Conservation (phyloP, 2,329 filamentous ascomycete genomes). For the Fusarium longipes region DNA sequence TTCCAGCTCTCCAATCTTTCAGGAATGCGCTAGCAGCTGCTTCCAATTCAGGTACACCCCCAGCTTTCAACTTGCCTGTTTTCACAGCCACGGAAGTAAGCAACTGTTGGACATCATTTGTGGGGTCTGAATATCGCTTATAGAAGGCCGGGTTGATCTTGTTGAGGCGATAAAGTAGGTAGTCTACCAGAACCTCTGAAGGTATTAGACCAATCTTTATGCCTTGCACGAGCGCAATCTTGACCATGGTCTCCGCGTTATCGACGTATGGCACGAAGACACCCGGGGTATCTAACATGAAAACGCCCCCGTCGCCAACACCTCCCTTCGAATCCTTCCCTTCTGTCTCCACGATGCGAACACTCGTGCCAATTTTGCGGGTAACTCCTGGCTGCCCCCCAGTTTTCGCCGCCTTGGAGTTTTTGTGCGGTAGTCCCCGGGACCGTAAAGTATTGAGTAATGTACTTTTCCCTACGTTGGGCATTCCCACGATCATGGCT, state of each 20-base stretch:
- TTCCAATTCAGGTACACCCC: conserved; percentile 76
- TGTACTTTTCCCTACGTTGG: conserved; percentile 95
- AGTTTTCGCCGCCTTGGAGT: conserved; percentile 78
- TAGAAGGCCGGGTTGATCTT: conserved; percentile 71
- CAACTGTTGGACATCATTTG: conserved; percentile 83
- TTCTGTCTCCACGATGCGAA: conserved; percentile 73
- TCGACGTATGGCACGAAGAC: conserved; percentile 95
- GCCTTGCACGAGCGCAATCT: conserved; percentile 89
- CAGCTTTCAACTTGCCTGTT: conserved; percentile 80
- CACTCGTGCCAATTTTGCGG: conserved; percentile 81
- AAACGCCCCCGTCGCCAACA: conserved; percentile 71
- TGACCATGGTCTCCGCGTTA: conserved; percentile 89
- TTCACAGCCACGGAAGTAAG: conserved; percentile 76
- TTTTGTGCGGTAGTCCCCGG: conserved; percentile 64
- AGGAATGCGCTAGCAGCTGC: conserved; percentile 83
- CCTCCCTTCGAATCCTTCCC: conserved; percentile 58
- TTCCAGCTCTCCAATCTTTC: conserved; percentile 82
- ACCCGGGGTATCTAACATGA: conserved; percentile 90
- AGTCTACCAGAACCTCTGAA: conserved; percentile 84
- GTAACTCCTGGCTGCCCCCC: conserved; percentile 92
- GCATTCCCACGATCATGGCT: conserved; percentile 93
- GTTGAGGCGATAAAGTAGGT: conserved; percentile 88
- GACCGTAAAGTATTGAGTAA: conserved; percentile 88
- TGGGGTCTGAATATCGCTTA: conserved; percentile 71
- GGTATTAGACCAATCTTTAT: conserved; percentile 90